Percentiles rank a stretch among this genome's conserved stretches.
phyloP scores from a whole-genome alignment of 768 basidiomycete genomes.

The Lactifluus pinguis region DNA sequence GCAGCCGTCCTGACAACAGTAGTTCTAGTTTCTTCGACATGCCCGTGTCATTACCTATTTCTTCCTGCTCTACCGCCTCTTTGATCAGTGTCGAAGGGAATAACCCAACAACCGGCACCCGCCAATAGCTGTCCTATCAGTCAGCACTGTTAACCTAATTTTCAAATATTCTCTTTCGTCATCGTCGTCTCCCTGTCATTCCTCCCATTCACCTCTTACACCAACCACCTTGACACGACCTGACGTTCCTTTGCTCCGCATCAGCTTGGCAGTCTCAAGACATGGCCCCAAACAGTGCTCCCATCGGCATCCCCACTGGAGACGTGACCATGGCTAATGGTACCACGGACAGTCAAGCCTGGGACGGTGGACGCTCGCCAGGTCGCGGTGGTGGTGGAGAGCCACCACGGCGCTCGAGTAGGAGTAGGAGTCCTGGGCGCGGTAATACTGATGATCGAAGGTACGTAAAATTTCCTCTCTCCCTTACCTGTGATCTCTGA shows the following conservation, averaged over 20 bases:
- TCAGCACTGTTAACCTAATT: slow-evolving; percentile 17
- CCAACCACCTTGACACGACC: slow-evolving; percentile 28
- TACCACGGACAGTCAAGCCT: slow-evolving; percentile 44
- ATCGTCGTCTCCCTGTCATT: slow-evolving; percentile 24
- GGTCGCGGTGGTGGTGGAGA: slow-evolving; percentile 39
- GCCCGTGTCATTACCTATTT: slow-evolving; percentile 9
- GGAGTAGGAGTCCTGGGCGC: slow-evolving; percentile 68
- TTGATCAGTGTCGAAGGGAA: slow-evolving; percentile 21
- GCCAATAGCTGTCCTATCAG: slow-evolving; percentile 17
- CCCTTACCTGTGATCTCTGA: background rate
- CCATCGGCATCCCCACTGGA: slow-evolving; percentile 60
- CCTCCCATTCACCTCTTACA: slow-evolving; percentile 18
- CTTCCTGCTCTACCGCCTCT: slow-evolving; percentile 19
- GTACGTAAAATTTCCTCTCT: slow-evolving; percentile 30
- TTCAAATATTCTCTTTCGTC: slow-evolving; percentile 19
- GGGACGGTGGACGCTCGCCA: slow-evolving; percentile 41
- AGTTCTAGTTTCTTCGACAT: slow-evolving; percentile 11
- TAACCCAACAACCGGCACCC: slow-evolving; percentile 13
- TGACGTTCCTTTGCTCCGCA: slow-evolving; percentile 35
- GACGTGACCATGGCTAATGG: slow-evolving; percentile 41
- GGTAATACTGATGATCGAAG: slow-evolving; percentile 40
- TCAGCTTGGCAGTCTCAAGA: slow-evolving; percentile 83
- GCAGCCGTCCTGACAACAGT: slow-evolving; percentile 19
- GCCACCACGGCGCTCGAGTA: slow-evolving; percentile 56
- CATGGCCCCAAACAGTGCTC: slow-evolving; percentile 50